phyloP scores from a whole-genome alignment of 2,329 filamentous ascomycete genomes.

The Alternaria infectoria region DNA sequence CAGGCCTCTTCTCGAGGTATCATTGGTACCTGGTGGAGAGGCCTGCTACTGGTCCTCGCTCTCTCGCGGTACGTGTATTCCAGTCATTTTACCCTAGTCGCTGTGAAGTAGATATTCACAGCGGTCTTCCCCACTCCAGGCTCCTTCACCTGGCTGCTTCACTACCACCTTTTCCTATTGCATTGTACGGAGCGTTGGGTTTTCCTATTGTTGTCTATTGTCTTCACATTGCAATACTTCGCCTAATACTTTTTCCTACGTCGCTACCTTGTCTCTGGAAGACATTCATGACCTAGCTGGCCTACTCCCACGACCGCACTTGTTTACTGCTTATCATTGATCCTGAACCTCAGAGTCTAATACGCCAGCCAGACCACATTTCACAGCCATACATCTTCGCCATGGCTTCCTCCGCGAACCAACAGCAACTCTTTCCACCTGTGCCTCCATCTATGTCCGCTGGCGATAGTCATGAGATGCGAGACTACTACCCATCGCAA shows the following conservation, averaged over 20 bases:
- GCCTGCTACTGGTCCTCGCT: constrained; percentile 48
- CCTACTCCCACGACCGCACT: constrained; percentile 19
- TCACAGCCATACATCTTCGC: constrained; percentile 34
- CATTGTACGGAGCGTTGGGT: constrained; percentile 46
- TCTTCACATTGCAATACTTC: constrained; percentile 11
- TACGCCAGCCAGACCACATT: constrained; percentile 39
- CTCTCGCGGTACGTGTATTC: constrained; percentile 49
- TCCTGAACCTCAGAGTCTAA: constrained; percentile 34
- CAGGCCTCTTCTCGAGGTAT: constrained; percentile 47
- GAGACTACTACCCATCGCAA: constrained; percentile 64
- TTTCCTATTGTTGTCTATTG: constrained; percentile 31
- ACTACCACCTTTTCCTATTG: constrained; percentile 40
- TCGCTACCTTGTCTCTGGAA: constrained; percentile 36
- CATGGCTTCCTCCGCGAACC: constrained; percentile 59
- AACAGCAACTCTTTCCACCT: constrained; percentile 61
- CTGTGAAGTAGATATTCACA: constrained; percentile 38
- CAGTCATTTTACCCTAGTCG: constrained; percentile 39
- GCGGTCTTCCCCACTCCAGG: constrained; percentile 15
- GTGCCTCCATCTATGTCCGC: constrained; percentile 65
- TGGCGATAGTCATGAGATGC: constrained; percentile 65
- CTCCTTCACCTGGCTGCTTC: constrained; percentile 27
- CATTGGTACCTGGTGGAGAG: constrained; percentile 43
- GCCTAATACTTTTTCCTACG: constrained; percentile 27
- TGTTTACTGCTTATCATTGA: not conserved
- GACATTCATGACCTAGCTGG: constrained; percentile 31